Evolutionary conservation across 495 filamentous ascomycete genomes (phyloP), one percentile per base, ranked within the genome.

Genomic region (Thozetella sp.): DNA sequence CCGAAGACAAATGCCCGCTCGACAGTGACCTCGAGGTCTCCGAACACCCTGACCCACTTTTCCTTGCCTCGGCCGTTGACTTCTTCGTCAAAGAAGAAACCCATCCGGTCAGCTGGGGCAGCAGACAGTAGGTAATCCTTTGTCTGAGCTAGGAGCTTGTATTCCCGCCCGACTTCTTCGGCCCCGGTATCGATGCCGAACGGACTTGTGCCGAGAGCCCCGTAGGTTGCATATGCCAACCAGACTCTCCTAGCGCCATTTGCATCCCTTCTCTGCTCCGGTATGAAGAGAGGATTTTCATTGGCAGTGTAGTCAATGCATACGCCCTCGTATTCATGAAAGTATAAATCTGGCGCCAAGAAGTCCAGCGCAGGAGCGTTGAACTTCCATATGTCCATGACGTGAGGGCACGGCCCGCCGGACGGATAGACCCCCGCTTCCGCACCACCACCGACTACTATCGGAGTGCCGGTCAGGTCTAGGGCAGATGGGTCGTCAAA

Each of bases 1-100:
- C 78, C 81, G 62, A 82, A 81, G 17, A 82, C 77, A 63, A 84
- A 83, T 25, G 67, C 69, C 0, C 76, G 73, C 52, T 77, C 69
- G 51, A 82, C 74, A 0, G 61, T 69, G 2, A 81, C 56, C 30
- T 77, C 66, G 45, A 68, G 77, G 17, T 63, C 60, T 15, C 50
- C 67, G 60, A 64, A 70, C 13, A 58, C 46, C 48, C 58, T 57
- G 1, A 68, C 27, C 1, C 71, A 57, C 26, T 62, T 70, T 3
- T 63, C 70, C 0, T 67, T 37, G 6, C 30, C 15, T 37, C 30
- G 30, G 15, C 30, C 15, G 22, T 56, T 22, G 13, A 53, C 48
- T 15, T 37, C 30, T 17, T 82, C 75, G 67, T 81, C 80, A 60
- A 81, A 81, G 64, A 68, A 79, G 67, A 83, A 79, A 4, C 80